These are phyloP conservation scores for Cytospora leucostoma DNA, from an alignment of 2,329 filamentous ascomycete genomes.

Conservation along the genomic window DNA sequence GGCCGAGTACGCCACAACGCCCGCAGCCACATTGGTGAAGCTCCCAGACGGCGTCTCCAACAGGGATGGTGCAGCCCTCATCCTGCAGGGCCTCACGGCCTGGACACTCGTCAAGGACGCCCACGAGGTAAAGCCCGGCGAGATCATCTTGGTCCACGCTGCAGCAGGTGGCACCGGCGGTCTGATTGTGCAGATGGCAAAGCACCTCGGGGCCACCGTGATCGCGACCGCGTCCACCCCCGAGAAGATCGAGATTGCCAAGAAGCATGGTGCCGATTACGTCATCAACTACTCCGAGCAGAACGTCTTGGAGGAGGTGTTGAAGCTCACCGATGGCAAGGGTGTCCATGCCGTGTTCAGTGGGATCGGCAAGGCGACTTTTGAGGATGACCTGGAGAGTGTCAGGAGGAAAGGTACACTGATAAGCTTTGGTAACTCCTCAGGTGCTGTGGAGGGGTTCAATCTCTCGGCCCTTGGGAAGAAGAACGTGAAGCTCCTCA, in stretches of 20 bases:
- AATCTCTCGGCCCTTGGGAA: slow-evolving; percentile 47
- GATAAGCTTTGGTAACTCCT: slow-evolving; percentile 66
- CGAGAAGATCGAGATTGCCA: slow-evolving; percentile 73
- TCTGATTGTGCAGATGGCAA: slow-evolving; percentile 74
- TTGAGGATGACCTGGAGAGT: slow-evolving; percentile 45
- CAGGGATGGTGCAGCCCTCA: slow-evolving; percentile 65
- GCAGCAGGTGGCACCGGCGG: slow-evolving; percentile 82
- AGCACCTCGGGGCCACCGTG: slow-evolving; percentile 70
- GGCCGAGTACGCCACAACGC: slow-evolving; percentile 57
- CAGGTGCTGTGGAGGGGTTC: slow-evolving; percentile 62
- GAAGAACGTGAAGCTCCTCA: slow-evolving; percentile 66
- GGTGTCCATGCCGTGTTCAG: slow-evolving; percentile 82
- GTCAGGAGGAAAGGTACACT: slow-evolving; percentile 58
- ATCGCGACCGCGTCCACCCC: slow-evolving; percentile 77
- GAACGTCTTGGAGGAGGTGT: slow-evolving; percentile 59
- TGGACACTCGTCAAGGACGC: slow-evolving; percentile 77
- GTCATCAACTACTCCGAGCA: slow-evolving; percentile 69
- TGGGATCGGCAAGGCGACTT: slow-evolving; percentile 77
- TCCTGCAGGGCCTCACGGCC: slow-evolving; percentile 81
- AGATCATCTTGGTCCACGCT: slow-evolving; percentile 75
- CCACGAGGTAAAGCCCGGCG: slow-evolving; percentile 31
- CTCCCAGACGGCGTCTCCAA: slow-evolving; percentile 64
- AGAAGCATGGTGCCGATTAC: slow-evolving; percentile 69
- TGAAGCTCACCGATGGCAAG: slow-evolving; percentile 68
- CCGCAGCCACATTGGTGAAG: slow-evolving; percentile 57